These are phyloP conservation scores for Clonostachys solani DNA, from an alignment of 2,329 filamentous ascomycete species.

Conservation along the genomic window DNA sequence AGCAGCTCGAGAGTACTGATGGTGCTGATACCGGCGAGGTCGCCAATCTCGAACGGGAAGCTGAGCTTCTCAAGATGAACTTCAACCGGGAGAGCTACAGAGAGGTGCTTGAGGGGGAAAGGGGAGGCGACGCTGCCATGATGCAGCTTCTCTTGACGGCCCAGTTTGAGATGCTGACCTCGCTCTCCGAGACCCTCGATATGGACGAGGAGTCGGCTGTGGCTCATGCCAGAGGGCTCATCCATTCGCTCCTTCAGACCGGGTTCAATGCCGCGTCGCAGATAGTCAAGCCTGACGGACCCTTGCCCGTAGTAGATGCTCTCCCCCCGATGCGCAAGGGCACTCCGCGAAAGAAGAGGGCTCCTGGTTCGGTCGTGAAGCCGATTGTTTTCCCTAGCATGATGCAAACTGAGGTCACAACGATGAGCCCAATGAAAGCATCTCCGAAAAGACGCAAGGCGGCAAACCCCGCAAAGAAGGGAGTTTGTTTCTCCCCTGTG, in stretches of 20 bases:
- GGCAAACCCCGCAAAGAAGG: slow-evolving; percentile 57
- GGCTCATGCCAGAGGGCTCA: slow-evolving; percentile 69
- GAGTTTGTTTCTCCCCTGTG: slow-evolving; percentile 75
- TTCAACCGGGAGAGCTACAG: slow-evolving; percentile 76
- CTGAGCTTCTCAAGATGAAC: slow-evolving; percentile 78
- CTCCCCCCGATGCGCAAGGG: slow-evolving; percentile 68
- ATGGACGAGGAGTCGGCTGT: slow-evolving; percentile 85
- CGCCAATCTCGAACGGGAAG: slow-evolving; percentile 71
- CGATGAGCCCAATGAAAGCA: slow-evolving; percentile 57
- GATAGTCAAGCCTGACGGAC: slow-evolving; percentile 85
- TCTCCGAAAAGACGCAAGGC: slow-evolving; percentile 79
- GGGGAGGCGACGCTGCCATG: slow-evolving; percentile 69
- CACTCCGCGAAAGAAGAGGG: slow-evolving; percentile 72
- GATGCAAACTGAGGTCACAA: slow-evolving; percentile 19
- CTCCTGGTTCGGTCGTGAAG: slow-evolving; percentile 10
- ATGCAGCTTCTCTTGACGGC: slow-evolving; percentile 82
- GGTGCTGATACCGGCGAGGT: slow-evolving; percentile 55
- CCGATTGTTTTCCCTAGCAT: slow-evolving; percentile 38
- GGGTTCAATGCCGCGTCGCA: slow-evolving; percentile 74
- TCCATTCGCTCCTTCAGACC: slow-evolving; percentile 72
- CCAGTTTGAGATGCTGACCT: slow-evolving; percentile 86
- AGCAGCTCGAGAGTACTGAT: slow-evolving; percentile 63
- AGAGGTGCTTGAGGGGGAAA: slow-evolving; percentile 80
- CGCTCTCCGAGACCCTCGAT: slow-evolving; percentile 73
- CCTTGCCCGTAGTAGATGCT: slow-evolving; percentile 54